These are phyloP conservation scores for Populus euphratica DNA, from an alignment of 345 rosid genomes.

Conservation along the genomic window DNA sequence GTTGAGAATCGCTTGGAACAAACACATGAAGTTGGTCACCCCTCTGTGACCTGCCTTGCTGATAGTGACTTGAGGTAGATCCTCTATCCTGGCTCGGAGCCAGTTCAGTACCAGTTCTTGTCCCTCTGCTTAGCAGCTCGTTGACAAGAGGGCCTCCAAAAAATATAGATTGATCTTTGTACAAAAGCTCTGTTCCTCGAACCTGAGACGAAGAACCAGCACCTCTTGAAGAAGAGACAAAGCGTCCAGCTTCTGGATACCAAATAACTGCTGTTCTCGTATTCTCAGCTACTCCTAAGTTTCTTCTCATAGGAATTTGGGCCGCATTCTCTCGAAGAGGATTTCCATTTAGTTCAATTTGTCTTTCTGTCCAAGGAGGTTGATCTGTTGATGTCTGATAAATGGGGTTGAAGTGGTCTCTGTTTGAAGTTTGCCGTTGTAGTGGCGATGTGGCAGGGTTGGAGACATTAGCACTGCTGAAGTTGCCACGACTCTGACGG, in stretches of 20 bases:
- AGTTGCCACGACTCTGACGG: constrained; percentile 49
- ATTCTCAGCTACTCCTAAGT: constrained; percentile 33
- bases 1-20: constrained; percentile 69
- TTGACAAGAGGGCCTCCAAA: constrained; percentile 61
- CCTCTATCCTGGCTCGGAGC: constrained; percentile 39
- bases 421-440: constrained; percentile 40
- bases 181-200: constrained; percentile 50
- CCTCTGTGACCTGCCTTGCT: constrained; percentile 63
- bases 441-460: constrained; percentile 38
- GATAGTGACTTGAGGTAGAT: constrained; percentile 40
- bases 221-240: constrained; percentile 45
- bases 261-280: constrained; percentile 60
- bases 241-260: constrained; percentile 90
- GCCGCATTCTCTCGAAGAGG: constrained; percentile 22
- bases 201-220: constrained; percentile 32
- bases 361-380: constrained; percentile 48
- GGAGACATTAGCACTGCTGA: constrained; percentile 55
- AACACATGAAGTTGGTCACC: constrained; percentile 83
- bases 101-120: constrained; percentile 30
- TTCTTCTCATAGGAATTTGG: constrained; percentile 36
- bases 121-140: constrained; percentile 39
- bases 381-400: constrained; percentile 56
- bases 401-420: constrained; percentile 74
- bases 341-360: constrained; percentile 33
- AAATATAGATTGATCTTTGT: constrained; percentile 59